Evolutionary conservation across 73 alveolate genomes (phyloP), one percentile per base, ranked within the genome.

Genomic region (Blepharisma stoltei): DNA sequence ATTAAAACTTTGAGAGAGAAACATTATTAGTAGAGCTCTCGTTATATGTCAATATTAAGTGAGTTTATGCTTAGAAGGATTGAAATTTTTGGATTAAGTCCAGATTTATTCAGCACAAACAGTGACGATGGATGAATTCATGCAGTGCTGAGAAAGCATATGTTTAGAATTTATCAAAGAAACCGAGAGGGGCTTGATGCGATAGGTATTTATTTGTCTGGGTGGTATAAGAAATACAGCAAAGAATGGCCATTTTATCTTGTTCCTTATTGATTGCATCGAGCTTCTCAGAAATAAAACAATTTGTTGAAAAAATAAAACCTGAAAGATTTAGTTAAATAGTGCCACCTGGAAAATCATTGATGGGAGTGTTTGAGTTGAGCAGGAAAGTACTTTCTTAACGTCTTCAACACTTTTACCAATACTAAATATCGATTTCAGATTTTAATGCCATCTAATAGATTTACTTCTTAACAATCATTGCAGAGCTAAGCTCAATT

Each of bases 1-100:
- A 32, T 32, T n/a, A 88, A 60, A 6, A 65, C 23, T 80, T 88
- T 7, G 95, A 91, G 6, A 88, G 81, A 75, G 95, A 88, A 60
- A 89, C 79, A 47, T 81, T 88, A 11, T 65, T 83, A 0, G 76
- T 73, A 5, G 78, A 76, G 54, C 89, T 88, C 0, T 86, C 91
- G 8, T 27, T 78, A 54, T 78, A 80, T 27, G 83, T 88, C 71
- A 83, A 91, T 88, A 6, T 87, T 88, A 6, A 88, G 81, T 37
- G 85, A 78, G 25, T 88, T 78, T 9, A 53, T 89, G 55, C 78
- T 60, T 76, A 70, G 89, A 73, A 88, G 86, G 68, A 65, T 88
- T 4, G 43, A 81, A 32, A 45, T 88, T 37, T 54, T 88, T 73
- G 81, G 79, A 46, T 43, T 77, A 7, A 47, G 76, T 7, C 87